Percentiles rank a stretch among this genome's conserved stretches.
Evolutionary conservation across 1,284 basidiomycete genomes (phyloP).

Genomic region (Neolentinus lepideus): DNA sequence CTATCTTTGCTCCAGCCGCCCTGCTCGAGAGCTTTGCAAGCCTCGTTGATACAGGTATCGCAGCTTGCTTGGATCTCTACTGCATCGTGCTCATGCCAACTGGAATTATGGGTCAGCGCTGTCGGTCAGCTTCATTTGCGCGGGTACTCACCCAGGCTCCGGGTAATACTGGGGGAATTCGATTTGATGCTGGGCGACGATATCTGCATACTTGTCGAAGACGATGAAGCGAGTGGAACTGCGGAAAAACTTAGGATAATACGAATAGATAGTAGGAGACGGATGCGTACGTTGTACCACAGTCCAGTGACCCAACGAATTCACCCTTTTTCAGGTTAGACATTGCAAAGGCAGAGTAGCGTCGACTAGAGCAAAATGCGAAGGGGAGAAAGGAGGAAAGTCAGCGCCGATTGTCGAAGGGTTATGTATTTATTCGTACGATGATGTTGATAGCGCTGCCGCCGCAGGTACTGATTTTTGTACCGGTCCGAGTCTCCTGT

Average conservation of each 20-base stretch:
- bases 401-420: neutral
- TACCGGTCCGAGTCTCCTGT: neutral
- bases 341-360: neutral
- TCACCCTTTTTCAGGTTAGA: conserved; percentile 25
- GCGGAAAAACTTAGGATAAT: conserved; percentile 5
- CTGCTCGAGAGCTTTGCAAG: conserved; percentile 68
- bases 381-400: neutral
- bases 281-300: conserved; percentile 79
- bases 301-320: conserved; percentile 87
- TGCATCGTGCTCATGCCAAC: conserved; percentile 96
- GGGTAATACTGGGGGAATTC: conserved; percentile 93
- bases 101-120: conserved; percentile 19
- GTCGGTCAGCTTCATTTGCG: neutral
- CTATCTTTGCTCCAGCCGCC: conserved; percentile 72
- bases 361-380: neutral
- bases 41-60: conserved; percentile 72
- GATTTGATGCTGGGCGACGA: conserved; percentile 81
- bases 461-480: neutral
- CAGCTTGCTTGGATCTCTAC: conserved; percentile 78
- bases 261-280: conserved; percentile 6
- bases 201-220: conserved; percentile 86
- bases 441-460: neutral
- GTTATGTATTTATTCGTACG: neutral
- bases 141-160: conserved; percentile 62
- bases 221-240: conserved; percentile 94